phyloP scores from a whole-genome alignment of 768 basidiomycete genomes.

The Hortiboletus flavorubellus region DNA sequence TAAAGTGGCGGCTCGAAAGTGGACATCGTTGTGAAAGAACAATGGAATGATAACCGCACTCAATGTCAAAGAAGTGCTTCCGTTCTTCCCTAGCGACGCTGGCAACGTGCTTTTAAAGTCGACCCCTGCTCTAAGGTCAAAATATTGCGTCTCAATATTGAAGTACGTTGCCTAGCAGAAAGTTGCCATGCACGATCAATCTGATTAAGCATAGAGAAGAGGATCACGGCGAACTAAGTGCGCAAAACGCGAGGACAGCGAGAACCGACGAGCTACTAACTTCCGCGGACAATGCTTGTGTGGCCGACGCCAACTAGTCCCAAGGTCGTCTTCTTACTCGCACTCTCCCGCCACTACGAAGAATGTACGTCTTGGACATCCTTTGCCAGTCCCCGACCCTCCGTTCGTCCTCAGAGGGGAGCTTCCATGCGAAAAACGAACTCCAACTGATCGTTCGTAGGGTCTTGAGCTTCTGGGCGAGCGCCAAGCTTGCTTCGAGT shows the following conservation, averaged over 20 bases:
- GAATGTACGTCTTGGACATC: conserved; percentile 41
- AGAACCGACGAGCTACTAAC: background rate
- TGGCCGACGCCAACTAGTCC: conserved; percentile 15
- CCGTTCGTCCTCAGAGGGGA: conserved; percentile 11
- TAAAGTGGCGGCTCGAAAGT: background rate
- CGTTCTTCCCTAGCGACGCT: background rate
- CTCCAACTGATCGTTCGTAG: conserved; percentile 51
- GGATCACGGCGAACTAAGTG: background rate
- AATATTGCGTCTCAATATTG: background rate
- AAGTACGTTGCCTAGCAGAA: background rate
- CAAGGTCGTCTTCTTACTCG: conserved; percentile 43
- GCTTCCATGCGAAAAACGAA: conserved; percentile 39
- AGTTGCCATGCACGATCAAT: background rate
- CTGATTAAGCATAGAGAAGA: no score
- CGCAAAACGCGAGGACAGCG: background rate
- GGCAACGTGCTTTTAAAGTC: background rate
- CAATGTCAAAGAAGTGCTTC: background rate
- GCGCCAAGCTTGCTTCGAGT: conserved; percentile 42
- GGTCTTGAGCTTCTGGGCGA: conserved; percentile 44
- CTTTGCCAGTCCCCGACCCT: conserved; percentile 22
- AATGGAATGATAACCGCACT: conserved; percentile 4
- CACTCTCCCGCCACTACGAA: conserved; percentile 39
- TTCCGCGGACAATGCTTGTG: background rate
- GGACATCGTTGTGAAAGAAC: conserved; percentile 10
- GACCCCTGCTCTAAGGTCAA: background rate